Evolutionary conservation across 1,284 basidiomycete species (phyloP), one percentile per base, ranked within the genome.

Genomic region (Sanghuangporus weigelae): DNA sequence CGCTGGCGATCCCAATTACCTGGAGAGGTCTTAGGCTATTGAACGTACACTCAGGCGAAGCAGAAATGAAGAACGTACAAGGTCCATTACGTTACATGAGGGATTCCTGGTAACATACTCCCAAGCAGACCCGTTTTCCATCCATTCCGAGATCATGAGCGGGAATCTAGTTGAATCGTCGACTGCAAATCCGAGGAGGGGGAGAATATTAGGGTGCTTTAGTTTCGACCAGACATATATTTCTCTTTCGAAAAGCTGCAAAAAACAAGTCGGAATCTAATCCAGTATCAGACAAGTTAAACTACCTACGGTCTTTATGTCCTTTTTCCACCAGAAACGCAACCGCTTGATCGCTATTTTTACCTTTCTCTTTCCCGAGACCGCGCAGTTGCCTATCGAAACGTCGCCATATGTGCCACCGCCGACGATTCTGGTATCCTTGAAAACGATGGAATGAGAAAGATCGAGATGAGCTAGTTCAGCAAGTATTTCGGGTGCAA

Each of bases 151-250:
- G 5, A 65, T 40, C 1, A 62, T 12, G 11, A 49, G 19, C 8
- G 48, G 54, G 46, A n/a, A 55, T 10, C 38, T 26, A 38, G 23
- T 21, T 12, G 42, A 21, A 19, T 42, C 21, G 26, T 62, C 60
- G 5, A 60, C n/a, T 38, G 48, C n/a, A 31, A 53, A 62, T 16
- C 64, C 64, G 1, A 65, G 56, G 7, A 65, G 56, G 2, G 53
- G 60, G 19, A 62, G 56, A 38, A 65, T 56, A 40, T 65, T 65
- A 14, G 38, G 16, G 36, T 65, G 57, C 7, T 54, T 39, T 16
- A 65, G 48, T 38, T 53, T 59, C 6, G 64, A 51, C 60, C 64
- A 65, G 7, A 65, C 54, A 11, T 35, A 19, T n/a, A 65, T 21
- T 36, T 65, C 63, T 26, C 42, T 65, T 21, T 40, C 63, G 26